Percentiles rank a stretch among this genome's conserved stretches.
These are phyloP conservation scores for Colletotrichum chrysophilum DNA, from an alignment of 2,329 filamentous ascomycete species.

Conservation along the genomic window DNA sequence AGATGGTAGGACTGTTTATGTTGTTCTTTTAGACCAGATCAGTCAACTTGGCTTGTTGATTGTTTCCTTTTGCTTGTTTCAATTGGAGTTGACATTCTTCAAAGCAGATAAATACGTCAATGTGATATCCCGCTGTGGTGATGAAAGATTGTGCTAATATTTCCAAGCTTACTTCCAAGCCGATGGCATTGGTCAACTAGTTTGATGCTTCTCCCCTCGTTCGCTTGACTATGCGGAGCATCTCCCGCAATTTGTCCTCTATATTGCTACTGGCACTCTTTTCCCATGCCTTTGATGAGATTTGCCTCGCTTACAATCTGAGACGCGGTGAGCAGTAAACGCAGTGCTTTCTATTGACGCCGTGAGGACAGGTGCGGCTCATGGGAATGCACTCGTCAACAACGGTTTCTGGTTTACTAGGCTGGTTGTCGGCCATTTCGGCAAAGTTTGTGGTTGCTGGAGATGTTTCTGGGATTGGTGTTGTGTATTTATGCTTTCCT, in stretches of 20 bases:
- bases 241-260: background rate
- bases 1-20: background rate
- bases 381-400: background rate
- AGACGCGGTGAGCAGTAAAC: background rate
- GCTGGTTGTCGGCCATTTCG: background rate
- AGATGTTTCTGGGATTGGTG: too few species aligned
- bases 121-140: fast-evolving
- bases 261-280: background rate
- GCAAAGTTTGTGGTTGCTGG: background rate
- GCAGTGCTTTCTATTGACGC: background rate
- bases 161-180: background rate
- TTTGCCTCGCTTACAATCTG: background rate
- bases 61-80: background rate
- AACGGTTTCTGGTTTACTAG: background rate
- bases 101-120: background rate
- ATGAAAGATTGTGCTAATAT: background rate
- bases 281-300: background rate
- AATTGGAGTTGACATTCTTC: background rate
- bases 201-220: background rate
- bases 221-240: background rate
- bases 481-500: background rate
- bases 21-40: background rate
- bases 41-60: background rate
- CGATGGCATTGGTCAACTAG: background rate
- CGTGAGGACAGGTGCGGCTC: background rate